These are phyloP conservation scores for Mortierella sp. DNA, from an alignment of 371 early-diverging fungal genomes.

Conservation along the genomic window DNA sequence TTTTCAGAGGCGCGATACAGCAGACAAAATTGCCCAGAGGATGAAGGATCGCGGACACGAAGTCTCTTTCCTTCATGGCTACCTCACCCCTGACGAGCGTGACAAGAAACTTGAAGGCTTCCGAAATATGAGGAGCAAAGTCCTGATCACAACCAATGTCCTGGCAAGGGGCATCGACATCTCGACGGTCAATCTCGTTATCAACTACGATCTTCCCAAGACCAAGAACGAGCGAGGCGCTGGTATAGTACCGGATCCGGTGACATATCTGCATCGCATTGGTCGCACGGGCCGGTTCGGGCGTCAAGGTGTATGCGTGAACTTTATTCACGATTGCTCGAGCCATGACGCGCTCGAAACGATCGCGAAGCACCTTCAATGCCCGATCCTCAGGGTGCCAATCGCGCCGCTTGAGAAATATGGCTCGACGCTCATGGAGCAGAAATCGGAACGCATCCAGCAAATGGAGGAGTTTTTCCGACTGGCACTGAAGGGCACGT, in stretches of 20 bases:
- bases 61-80: slow-evolving; percentile 90
- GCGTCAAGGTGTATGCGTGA: slow-evolving; percentile 94
- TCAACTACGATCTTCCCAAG: slow-evolving; percentile 97
- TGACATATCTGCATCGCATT: slow-evolving; percentile 98
- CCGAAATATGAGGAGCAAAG: slow-evolving; percentile 88
- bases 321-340: slow-evolving; percentile 87
- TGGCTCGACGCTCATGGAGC: slow-evolving; percentile 70
- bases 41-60: slow-evolving; percentile 85
- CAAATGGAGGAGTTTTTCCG: slow-evolving; percentile 32
- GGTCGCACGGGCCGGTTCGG: slow-evolving; percentile 99
- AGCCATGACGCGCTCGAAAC: slow-evolving; percentile 72
- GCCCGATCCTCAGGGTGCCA: slow-evolving; percentile 76
- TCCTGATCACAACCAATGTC: slow-evolving; percentile 97
- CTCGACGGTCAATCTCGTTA: slow-evolving; percentile 92
- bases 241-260: slow-evolving; percentile 71
- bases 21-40: slow-evolving; percentile 76
- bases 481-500: slow-evolving; percentile 6
- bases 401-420: slow-evolving; percentile 78
- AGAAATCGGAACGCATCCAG: slow-evolving; percentile 43
- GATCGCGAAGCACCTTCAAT: slow-evolving; percentile 78
- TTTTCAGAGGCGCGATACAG: slow-evolving; percentile 76
- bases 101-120: slow-evolving; percentile 93
- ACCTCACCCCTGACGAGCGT: slow-evolving; percentile 77
- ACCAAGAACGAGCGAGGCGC: slow-evolving; percentile 38
- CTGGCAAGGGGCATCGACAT: slow-evolving; percentile 98